phyloP scores from a whole-genome alignment of 257 asterid species.

The Cinchona pubescens region DNA sequence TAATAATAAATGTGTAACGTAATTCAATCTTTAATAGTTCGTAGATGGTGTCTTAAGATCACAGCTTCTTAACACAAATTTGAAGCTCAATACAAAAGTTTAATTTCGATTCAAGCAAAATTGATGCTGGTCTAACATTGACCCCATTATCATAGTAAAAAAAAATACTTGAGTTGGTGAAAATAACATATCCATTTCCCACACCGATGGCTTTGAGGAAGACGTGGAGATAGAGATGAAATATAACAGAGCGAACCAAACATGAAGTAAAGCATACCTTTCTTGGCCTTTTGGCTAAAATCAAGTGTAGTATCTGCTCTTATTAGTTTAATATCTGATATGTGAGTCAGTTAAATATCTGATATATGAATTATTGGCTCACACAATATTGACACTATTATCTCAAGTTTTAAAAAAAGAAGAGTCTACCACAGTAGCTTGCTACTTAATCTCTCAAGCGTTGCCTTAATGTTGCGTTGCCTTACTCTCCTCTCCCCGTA shows the following conservation, averaged over 20 bases:
- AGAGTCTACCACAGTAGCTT: constrained; percentile 1
- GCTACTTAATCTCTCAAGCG: neutral
- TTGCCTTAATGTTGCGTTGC: neutral
- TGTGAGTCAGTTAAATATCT: constrained; percentile 38
- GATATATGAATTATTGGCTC: neutral
- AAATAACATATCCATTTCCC: neutral
- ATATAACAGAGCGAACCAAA: neutral
- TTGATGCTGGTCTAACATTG: too few relatives aligned
- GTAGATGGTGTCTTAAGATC: too few relatives aligned
- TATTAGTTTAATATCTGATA: constrained; percentile 52
- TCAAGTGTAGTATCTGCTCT: constrained; percentile 73
- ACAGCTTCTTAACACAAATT: too few relatives aligned
- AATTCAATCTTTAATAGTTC: too few relatives aligned
- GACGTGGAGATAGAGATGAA: neutral
- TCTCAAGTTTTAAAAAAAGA: neutral
- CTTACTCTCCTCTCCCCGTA: too few relatives aligned
- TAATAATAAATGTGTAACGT: too few relatives aligned
- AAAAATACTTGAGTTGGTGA: neutral
- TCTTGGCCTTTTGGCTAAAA: constrained; percentile 71
- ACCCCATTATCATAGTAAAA: too few relatives aligned
- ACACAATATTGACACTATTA: neutral
- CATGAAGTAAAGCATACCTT: constrained; percentile 33
- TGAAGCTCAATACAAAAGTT: too few relatives aligned
- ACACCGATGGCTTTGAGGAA: neutral
- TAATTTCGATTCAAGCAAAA: too few relatives aligned